phyloP scores from a whole-genome alignment of 2,329 filamentous ascomycete genomes.

The Hypomyces perniciosus region DNA sequence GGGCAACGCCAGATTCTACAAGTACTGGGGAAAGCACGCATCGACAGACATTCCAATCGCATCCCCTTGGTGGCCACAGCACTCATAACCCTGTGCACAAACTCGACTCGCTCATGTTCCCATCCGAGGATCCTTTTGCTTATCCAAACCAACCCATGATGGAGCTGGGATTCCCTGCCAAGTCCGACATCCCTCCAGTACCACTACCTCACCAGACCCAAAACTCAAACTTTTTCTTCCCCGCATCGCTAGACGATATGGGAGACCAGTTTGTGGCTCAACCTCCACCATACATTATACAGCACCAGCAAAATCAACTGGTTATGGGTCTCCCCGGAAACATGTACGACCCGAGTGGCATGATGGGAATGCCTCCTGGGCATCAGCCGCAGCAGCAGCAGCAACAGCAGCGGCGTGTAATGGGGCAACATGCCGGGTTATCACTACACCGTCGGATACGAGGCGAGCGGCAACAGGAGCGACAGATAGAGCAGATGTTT shows the following conservation, averaged over 20 bases:
- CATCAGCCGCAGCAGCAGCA: slow-evolving; percentile 19
- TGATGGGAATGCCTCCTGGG: slow-evolving; percentile 34
- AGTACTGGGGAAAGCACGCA: slow-evolving; percentile 37
- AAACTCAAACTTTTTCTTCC: slow-evolving; percentile 45
- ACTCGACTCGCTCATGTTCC: slow-evolving; percentile 74
- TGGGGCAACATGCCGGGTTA: slow-evolving; percentile 21
- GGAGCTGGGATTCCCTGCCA: slow-evolving; percentile 42
- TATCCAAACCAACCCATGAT: slow-evolving; percentile 74
- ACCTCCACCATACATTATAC: slow-evolving; percentile 63
- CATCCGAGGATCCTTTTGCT: slow-evolving; percentile 68
- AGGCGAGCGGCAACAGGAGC: slow-evolving; percentile 26
- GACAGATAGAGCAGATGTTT: slow-evolving; percentile 46
- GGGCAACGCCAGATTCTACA: slow-evolving; percentile 38
- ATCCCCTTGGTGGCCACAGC: slow-evolving; percentile 25
- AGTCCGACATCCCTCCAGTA: slow-evolving; percentile 27
- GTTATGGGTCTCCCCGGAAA: slow-evolving; percentile 37
- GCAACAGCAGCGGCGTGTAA: slow-evolving; percentile 24
- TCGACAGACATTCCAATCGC: slow-evolving; percentile 25
- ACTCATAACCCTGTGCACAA: slow-evolving; percentile 53
- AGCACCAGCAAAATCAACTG: slow-evolving; percentile 33
- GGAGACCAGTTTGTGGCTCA: slow-evolving; percentile 69
- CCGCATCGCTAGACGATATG: slow-evolving; percentile 55
- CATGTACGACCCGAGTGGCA: slow-evolving; percentile 39
- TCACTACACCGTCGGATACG: slow-evolving; percentile 21
- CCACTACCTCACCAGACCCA: slow-evolving; percentile 28